Evolutionary conservation across 176 grass and related monocot species (phyloP).

Genomic region (Carex myosuroides): DNA sequence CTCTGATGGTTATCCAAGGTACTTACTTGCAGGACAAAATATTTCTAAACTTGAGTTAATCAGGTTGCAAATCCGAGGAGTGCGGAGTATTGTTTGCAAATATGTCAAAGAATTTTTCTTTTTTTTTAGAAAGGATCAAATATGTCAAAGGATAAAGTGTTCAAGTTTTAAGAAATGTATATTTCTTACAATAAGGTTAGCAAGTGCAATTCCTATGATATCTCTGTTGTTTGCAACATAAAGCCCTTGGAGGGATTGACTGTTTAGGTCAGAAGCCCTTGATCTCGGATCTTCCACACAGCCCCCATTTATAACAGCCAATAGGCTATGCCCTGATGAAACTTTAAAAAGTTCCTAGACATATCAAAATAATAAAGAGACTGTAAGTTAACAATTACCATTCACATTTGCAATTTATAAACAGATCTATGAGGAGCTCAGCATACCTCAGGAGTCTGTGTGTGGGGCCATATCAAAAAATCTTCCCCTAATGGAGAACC

Average conservation of each 20-base stretch:
- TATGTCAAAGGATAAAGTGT: not conserved
- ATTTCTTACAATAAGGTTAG: slow-evolving; percentile 38
- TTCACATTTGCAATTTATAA: not conserved
- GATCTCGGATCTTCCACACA: slow-evolving; percentile 39
- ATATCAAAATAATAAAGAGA: not conserved
- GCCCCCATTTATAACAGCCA: slow-evolving; percentile 35
- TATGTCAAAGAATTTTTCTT: not conserved
- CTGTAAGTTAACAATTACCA: not conserved
- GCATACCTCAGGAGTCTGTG: slow-evolving; percentile 30
- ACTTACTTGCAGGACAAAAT: not conserved
- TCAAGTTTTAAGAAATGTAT: not conserved
- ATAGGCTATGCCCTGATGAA: slow-evolving; percentile 40
- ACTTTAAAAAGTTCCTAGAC: slow-evolving; percentile 41
- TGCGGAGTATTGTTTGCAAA: not conserved
- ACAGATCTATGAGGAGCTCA: not conserved
- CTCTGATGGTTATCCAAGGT: not conserved
- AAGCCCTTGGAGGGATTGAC: slow-evolving; percentile 32
- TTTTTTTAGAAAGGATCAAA: not conserved
- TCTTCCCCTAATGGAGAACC: slow-evolving; percentile 39
- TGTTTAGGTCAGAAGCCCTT: slow-evolving; percentile 43
- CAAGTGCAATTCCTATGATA: slow-evolving; percentile 42
- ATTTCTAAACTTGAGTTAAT: not conserved
- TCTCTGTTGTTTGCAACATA: slow-evolving; percentile 36
- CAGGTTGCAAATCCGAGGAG: not conserved
- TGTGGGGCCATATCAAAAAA: slow-evolving; percentile 40